A percentile compares a stretch with the other conserved stretches of the same genome.
phyloP scores from a whole-genome alignment of 2,329 filamentous ascomycete genomes.

The Penicillium freii region DNA sequence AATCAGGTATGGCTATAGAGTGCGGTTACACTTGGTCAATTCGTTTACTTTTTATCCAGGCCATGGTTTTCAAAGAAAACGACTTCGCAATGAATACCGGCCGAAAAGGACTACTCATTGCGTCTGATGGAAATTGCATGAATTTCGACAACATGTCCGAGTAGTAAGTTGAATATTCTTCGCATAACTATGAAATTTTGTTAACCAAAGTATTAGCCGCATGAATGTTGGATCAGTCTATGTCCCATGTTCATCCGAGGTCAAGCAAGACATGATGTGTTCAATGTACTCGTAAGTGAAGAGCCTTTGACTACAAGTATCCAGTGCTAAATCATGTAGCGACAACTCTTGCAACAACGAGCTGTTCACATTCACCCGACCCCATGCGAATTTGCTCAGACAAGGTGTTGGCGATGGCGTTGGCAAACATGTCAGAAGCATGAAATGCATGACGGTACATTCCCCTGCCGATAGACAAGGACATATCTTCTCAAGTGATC shows the following conservation, averaged over 20 bases:
- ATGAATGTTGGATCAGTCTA: conserved; percentile 6
- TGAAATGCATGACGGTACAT: not conserved
- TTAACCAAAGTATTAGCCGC: not conserved
- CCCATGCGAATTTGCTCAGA: not conserved
- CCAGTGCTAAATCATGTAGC: not conserved
- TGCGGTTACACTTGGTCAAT: not conserved
- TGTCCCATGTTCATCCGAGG: conserved; percentile 2
- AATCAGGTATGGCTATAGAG: not conserved
- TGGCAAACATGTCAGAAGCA: not conserved
- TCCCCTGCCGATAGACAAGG: not conserved
- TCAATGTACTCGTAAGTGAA: conserved; percentile 2
- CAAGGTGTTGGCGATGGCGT: not conserved
- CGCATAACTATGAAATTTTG: not conserved
- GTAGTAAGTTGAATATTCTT: not conserved
- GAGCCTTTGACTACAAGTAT: no score
- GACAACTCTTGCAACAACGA: not conserved
- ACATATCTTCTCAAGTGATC: conserved; percentile 2
- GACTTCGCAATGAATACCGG: not conserved
- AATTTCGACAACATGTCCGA: conserved; percentile 1
- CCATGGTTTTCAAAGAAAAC: conserved; percentile 5
- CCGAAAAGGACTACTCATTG: not conserved
- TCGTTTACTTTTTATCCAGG: not conserved
- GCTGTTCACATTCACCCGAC: conserved; percentile 2
- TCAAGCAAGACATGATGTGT: conserved; percentile 1
- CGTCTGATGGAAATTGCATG: not conserved